A percentile compares a stretch with the other conserved stretches of the same genome.
These are phyloP conservation scores for Aspergillus vadensis DNA, from an alignment of 2,329 filamentous ascomycete species.

Conservation along the genomic window DNA sequence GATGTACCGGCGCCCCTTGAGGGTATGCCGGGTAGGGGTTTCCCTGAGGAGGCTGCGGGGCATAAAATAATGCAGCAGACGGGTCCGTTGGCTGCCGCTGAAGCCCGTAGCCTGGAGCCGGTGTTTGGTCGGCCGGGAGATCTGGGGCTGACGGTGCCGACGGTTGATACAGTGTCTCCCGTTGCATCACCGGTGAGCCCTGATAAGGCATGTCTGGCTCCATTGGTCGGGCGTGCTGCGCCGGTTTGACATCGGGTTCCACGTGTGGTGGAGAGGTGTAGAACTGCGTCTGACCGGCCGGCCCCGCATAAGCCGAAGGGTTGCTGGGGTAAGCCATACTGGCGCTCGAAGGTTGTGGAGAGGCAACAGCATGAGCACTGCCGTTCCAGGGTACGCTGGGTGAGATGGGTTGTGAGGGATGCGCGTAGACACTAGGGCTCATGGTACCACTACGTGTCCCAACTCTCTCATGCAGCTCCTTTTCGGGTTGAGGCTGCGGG, in stretches of 20 bases:
- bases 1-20: constrained; percentile 14
- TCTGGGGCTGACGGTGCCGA: constrained; percentile 21
- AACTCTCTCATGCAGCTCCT: constrained; percentile 15
- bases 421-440: constrained; percentile 26
- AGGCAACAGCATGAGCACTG: constrained; percentile 21
- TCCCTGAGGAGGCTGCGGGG: constrained; percentile 20
- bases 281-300: constrained; percentile 20
- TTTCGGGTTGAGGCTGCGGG: constrained; percentile 44
- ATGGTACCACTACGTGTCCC: constrained; percentile 17
- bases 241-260: constrained; percentile 20
- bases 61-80: constrained; percentile 24
- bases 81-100: constrained; percentile 22
- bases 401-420: constrained; percentile 18
- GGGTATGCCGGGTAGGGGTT: constrained; percentile 16
- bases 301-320: constrained; percentile 19
- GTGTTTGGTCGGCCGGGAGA: constrained; percentile 18
- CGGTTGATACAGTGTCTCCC: constrained; percentile 27
- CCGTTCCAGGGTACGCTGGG: constrained; percentile 27
- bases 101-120: constrained; percentile 20
- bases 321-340: constrained; percentile 19
- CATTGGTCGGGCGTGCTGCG: constrained; percentile 22
- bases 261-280: constrained; percentile 21
- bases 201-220: constrained; percentile 24
- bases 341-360: constrained; percentile 23
- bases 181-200: constrained; percentile 24